These are phyloP conservation scores for Glaciozyma martinii DNA, from an alignment of 768 basidiomycete genomes.

Conservation along the genomic window DNA sequence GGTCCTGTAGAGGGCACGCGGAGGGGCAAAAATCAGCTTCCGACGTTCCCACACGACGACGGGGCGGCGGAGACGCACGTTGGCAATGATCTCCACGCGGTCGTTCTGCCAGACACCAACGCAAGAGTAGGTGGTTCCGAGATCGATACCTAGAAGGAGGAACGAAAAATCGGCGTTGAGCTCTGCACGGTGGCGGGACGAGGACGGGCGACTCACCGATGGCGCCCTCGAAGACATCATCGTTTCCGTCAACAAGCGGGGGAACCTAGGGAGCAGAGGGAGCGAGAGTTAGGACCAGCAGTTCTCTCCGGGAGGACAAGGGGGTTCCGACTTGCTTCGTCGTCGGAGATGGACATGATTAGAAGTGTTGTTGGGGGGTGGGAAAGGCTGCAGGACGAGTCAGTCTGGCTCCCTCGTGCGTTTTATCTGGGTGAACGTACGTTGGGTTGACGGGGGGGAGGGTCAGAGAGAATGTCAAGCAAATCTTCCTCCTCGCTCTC, in stretches of 20 bases:
- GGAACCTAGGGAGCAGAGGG: constrained; percentile 16
- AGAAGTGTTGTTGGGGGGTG: neutral
- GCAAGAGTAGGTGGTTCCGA: constrained; percentile 74
- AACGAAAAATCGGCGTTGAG: neutral
- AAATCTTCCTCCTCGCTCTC: no score
- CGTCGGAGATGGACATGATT: constrained; percentile 6
- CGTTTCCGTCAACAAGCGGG: constrained; percentile 48
- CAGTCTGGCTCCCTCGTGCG: no score
- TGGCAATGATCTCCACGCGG: constrained; percentile 89
- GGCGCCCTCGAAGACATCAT: constrained; percentile 90
- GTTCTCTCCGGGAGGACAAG: neutral
- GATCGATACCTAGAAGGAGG: constrained; percentile 29
- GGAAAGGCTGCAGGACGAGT: no score
- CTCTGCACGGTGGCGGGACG: neutral
- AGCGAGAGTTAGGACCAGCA: no score
- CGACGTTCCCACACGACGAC: neutral
- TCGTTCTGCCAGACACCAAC: constrained; percentile 99
- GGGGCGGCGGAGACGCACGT: constrained; percentile 12
- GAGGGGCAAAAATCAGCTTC: neutral
- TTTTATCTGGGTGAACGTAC: no score
- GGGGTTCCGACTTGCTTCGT: neutral
- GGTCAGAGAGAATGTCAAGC: no score
- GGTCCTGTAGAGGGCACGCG: constrained; percentile 53
- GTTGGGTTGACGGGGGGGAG: no score
- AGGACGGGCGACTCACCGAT: constrained; percentile 50